A percentile compares a stretch with the other conserved stretches of the same genome.
phyloP scores from a whole-genome alignment of 371 early-diverging fungal species.

The Rhizopus sp. region DNA sequence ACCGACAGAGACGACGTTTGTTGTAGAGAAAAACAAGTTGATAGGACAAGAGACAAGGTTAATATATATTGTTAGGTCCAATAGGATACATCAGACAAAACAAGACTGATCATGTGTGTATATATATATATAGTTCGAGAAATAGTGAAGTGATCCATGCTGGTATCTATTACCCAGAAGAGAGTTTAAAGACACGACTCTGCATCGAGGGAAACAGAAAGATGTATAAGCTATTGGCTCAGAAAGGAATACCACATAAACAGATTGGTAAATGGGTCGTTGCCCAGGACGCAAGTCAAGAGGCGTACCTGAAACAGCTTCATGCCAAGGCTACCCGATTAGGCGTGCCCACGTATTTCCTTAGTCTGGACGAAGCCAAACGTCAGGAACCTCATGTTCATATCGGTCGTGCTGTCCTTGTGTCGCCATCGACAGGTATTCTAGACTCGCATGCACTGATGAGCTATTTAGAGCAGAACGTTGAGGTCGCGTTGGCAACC shows the following conservation, averaged over 20 bases:
- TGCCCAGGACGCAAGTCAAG: conserved; percentile 57
- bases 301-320: conserved; percentile 59
- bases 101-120: not conserved
- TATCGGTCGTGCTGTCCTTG: conserved; percentile 53
- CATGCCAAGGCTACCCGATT: conserved; percentile 59
- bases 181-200: conserved; percentile 76
- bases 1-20: conserved; percentile 49
- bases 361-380: conserved; percentile 43
- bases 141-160: conserved; percentile 94
- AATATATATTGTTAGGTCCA: not conserved
- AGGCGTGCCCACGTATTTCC: conserved; percentile 63
- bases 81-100: not conserved
- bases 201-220: conserved; percentile 78
- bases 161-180: conserved; percentile 83
- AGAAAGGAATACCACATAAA: conserved; percentile 50
- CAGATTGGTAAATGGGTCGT: conserved; percentile 84
- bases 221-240: conserved; percentile 65
- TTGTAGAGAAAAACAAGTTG: conserved; percentile 67
- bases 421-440: conserved; percentile 81
- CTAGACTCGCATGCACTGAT: conserved; percentile 75
- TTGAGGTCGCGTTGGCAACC: conserved; percentile 55
- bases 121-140: conserved; percentile 63
- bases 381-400: conserved; percentile 64
- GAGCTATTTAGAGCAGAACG: conserved; percentile 61
- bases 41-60: conserved; percentile 76